Evolutionary conservation across 1,284 basidiomycete genomes (phyloP).

Genomic region (Apiotrichum domesticum): DNA sequence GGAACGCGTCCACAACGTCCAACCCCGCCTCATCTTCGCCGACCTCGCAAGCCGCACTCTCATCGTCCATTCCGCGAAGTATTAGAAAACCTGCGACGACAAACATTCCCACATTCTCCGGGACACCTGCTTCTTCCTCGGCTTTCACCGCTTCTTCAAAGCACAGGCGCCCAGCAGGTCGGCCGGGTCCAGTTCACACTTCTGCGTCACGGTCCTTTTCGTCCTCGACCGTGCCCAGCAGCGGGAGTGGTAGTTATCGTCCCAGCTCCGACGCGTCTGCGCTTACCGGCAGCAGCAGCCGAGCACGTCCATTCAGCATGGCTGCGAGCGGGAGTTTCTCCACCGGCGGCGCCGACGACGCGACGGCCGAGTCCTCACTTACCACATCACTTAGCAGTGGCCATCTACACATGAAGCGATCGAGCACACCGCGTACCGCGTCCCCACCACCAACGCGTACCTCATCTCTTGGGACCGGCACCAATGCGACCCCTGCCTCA

Average conservation of each 20-base stretch:
- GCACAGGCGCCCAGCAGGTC: not conserved
- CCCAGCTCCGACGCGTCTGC: not conserved
- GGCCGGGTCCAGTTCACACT: not conserved
- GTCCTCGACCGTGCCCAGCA: not conserved
- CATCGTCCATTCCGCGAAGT: too few species aligned
- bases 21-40: not conserved
- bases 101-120: too few species aligned
- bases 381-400: not conserved
- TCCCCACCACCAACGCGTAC: conserved; percentile 6
- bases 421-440: conserved; percentile 4
- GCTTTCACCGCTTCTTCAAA: not conserved
- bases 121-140: not conserved
- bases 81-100: too few species aligned
- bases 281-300: not conserved
- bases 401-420: not conserved
- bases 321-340: not conserved
- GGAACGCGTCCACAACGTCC: not conserved
- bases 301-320: not conserved
- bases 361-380: too few species aligned
- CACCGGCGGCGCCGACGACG: too few species aligned
- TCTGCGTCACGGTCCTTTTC: not conserved
- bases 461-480: conserved; percentile 1
- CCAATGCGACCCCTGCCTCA: not conserved
- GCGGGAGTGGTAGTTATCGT: too few species aligned
- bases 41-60: not conserved